Base-by-base conservation (phyloP, 2,329 filamentous ascomycete genomes). In the Sporothrix schenckii region DNA sequence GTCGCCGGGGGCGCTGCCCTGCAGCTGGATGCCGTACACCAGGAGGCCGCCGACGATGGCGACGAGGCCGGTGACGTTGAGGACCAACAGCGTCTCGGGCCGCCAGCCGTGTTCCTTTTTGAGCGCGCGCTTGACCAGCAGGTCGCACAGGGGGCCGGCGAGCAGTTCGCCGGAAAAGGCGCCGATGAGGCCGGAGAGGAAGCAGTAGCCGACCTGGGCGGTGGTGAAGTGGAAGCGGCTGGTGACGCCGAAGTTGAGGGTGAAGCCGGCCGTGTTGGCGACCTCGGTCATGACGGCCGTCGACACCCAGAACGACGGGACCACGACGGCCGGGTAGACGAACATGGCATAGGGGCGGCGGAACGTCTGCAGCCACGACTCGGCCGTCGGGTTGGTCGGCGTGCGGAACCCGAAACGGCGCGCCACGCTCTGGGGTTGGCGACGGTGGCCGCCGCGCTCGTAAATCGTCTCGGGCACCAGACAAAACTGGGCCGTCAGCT, bases 251-350 rank as follows among this genome's bases (percentile, higher is more conserved):
- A 74, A 74, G 69, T 73, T 74, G 63, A 74, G 68, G 5, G 73
- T 61, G 41, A 74, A 73, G 24, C 72, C 73, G n/a, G 73, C 73
- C 60, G 73, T 74, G 68, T 73, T 74, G 69, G 70, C 72, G 1
- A 74, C 72, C 44, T 74, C 72, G 41, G 72, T 74, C 73, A 74
- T 74, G 68, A 69, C 70, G 16, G 69, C 50, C 41, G 71, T 66
- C 34, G 69, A 70, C 11, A 72, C 69, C 73, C 73, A 74, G 58
- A 74, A 69, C 10, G 70, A 72, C 0, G 73, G 72, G 52, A 74
- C 60, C 7, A 73, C 44, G n/a, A 74, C 72, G 30, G 73, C 69
- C 14, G 73, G 73, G 66, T 72, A 74, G 41, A 65, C 72, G 63
- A 74, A 74, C 70, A 74, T 72, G 69, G 44, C 39, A 21, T 66